These are phyloP conservation scores for Vaccinium macrocarpon DNA, from an alignment of 148 eudicot genomes.

Conservation along the genomic window DNA sequence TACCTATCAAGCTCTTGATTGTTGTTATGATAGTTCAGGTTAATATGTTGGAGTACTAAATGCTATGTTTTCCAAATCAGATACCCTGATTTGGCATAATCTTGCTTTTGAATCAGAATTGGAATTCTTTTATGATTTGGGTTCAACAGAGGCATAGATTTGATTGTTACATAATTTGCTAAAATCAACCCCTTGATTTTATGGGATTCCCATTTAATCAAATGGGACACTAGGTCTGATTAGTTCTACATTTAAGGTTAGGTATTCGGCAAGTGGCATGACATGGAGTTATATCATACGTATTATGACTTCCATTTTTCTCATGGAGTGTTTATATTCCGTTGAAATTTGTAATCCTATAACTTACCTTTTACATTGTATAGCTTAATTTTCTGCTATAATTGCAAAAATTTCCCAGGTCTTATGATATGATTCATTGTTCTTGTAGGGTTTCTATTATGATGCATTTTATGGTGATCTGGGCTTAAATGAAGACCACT, in stretches of 20 bases:
- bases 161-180: not conserved
- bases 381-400: not conserved
- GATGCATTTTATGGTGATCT: conserved; percentile 93
- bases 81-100: conserved; percentile 3
- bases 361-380: not conserved
- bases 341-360: not conserved
- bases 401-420: not conserved
- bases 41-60: not conserved
- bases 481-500: conserved; percentile 91
- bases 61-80: not conserved
- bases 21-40: not conserved
- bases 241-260: not conserved
- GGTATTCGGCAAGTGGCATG: not conserved
- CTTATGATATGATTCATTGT: not conserved
- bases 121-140: not conserved
- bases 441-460: conserved; percentile 82
- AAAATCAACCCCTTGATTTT: no score
- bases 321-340: no score
- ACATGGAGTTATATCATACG: not conserved
- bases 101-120: not conserved
- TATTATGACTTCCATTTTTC: no score
- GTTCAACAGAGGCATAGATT: not conserved
- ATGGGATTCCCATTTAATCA: no score
- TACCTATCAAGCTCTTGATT: conserved; percentile 2
- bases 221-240: not conserved